Evolutionary conservation across 352 stramenopile species (phyloP).

Genomic region (Pythium brachiatum): DNA sequence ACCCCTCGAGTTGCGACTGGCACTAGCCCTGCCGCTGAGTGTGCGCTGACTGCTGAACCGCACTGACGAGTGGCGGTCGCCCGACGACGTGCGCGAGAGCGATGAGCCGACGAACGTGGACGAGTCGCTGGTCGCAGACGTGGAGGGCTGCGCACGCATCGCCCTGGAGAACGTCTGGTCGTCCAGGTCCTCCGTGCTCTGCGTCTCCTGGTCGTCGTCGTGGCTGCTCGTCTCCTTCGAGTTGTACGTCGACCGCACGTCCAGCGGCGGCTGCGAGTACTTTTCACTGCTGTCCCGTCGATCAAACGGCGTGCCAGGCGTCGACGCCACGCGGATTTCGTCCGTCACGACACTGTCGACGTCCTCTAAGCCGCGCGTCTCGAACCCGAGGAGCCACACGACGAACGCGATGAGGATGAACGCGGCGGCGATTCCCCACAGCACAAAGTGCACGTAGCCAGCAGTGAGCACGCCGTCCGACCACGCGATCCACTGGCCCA

Average conservation of each 20-base stretch:
- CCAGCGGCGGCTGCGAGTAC: neutral
- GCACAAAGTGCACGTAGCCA: neutral
- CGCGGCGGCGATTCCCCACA: slow-evolving; percentile 12
- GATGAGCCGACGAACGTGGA: slow-evolving; percentile 24
- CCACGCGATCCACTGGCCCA: slow-evolving; percentile 22
- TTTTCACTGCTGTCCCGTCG: slow-evolving; percentile 19
- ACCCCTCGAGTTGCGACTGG: neutral
- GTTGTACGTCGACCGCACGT: slow-evolving; percentile 2
- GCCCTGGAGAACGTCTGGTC: slow-evolving; percentile 3
- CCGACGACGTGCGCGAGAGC: slow-evolving; percentile 16
- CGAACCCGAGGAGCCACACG: slow-evolving; percentile 10
- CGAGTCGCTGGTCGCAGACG: slow-evolving; percentile 9
- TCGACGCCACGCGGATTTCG: neutral
- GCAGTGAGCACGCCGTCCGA: neutral
- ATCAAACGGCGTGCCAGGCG: neutral
- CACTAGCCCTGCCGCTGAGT: neutral
- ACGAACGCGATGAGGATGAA: slow-evolving; percentile 12
- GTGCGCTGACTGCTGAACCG: slow-evolving; percentile 21
- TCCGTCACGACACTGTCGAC: slow-evolving; percentile 18
- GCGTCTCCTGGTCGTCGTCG: slow-evolving; percentile 2
- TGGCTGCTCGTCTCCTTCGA: slow-evolving; percentile 15
- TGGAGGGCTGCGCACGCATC: neutral
- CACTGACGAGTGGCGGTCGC: slow-evolving; percentile 19
- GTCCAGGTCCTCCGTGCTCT: slow-evolving; percentile 7
- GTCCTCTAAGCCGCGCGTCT: slow-evolving; percentile 20